Evolutionary conservation across 1,284 basidiomycete genomes (phyloP).

Genomic region (Fomitiporia mediterranea): DNA sequence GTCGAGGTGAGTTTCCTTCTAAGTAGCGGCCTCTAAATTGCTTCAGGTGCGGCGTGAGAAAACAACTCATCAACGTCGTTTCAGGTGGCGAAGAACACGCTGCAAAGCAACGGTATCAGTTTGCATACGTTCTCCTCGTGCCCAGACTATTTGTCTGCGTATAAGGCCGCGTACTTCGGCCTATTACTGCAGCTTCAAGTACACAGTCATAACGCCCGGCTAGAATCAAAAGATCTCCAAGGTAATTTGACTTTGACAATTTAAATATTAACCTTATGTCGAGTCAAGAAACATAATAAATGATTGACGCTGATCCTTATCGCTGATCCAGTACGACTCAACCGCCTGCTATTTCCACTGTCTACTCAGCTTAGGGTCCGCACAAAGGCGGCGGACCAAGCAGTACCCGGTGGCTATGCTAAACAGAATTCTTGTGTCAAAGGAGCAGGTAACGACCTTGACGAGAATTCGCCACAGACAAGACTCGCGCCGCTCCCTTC

Average conservation of each 20-base stretch:
- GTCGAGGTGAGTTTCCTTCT: constrained; percentile 17
- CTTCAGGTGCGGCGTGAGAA: constrained; percentile 11
- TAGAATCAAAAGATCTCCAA: constrained; percentile 18
- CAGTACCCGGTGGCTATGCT: background rate
- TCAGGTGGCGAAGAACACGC: constrained; percentile 19
- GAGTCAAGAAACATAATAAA: background rate
- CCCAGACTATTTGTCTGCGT: constrained; percentile 6
- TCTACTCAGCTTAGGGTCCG: constrained; percentile 17
- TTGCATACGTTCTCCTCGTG: constrained; percentile 20
- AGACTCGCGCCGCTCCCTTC: no score
- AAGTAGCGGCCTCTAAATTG: background rate
- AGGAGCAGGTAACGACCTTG: background rate
- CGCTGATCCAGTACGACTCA: constrained; percentile 12
- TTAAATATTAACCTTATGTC: background rate
- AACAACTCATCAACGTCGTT: background rate
- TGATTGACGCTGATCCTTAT: constrained; percentile 2
- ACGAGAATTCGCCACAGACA: background rate
- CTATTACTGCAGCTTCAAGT: constrained; percentile 16
- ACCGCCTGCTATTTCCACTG: constrained; percentile 19
- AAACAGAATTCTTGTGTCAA: background rate
- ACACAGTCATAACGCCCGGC: constrained; percentile 7
- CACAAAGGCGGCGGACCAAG: constrained; percentile 4
- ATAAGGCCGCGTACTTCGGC: constrained; percentile 19
- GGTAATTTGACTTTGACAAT: constrained; percentile 7
- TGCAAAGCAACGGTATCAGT: constrained; percentile 11